Percentiles rank a stretch among this genome's conserved stretches.
Conservation (phyloP, 768 basidiomycete genomes). For the Jaapia argillacea region DNA sequence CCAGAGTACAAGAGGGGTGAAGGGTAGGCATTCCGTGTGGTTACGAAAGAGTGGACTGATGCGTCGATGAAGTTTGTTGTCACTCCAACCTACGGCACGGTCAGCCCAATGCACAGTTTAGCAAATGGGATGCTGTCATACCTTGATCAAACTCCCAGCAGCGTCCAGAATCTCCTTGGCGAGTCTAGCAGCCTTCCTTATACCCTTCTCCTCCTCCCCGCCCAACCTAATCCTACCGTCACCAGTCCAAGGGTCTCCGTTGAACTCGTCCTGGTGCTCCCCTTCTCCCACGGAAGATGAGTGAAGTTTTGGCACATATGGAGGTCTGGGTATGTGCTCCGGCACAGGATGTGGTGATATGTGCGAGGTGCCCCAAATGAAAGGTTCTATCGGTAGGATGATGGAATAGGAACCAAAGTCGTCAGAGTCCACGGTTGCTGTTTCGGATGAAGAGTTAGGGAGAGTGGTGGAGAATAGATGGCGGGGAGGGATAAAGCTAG, state of each 20-base stretch:
- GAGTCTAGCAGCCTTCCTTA: conserved; percentile 45
- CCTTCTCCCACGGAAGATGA: neutral
- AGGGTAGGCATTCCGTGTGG: conserved; percentile 68
- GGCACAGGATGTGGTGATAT: conserved; percentile 50
- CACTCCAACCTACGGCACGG: conserved; percentile 41
- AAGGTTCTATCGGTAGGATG: conserved; percentile 60
- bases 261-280: neutral
- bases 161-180: conserved; percentile 48
- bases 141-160: conserved; percentile 42
- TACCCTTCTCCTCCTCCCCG: conserved; percentile 36
- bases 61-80: conserved; percentile 74
- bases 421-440: no score
- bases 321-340: conserved; percentile 37
- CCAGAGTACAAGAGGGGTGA: conserved; percentile 73
- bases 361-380: conserved; percentile 54
- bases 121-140: conserved; percentile 14
- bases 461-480: no score
- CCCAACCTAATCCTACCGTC: conserved; percentile 39
- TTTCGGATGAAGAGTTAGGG: no score
- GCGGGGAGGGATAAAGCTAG: no score
- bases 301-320: conserved; percentile 35
- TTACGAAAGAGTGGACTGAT: conserved; percentile 61
- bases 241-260: neutral
- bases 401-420: conserved; percentile 45
- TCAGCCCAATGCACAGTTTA: no score